These are phyloP conservation scores for Cochlearia excelsa DNA, from an alignment of 345 rosid genomes.

Conservation along the genomic window DNA sequence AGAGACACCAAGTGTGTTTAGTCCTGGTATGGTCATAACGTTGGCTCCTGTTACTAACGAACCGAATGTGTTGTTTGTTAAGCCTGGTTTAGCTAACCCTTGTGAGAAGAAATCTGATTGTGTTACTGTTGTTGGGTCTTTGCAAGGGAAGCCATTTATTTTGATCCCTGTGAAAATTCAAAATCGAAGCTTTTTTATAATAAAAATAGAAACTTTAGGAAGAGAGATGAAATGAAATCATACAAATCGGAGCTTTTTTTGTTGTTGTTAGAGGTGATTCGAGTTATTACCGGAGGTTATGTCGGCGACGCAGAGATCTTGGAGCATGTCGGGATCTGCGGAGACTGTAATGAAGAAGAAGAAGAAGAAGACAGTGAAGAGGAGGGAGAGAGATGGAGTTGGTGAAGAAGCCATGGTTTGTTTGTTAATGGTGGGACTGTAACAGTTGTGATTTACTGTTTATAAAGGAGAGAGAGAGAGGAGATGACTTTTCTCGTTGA, in stretches of 20 bases:
- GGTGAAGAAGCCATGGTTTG: slow-evolving; percentile 27
- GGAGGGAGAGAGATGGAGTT: slow-evolving; percentile 6
- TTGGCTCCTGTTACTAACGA: slow-evolving; percentile 43
- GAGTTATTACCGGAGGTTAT: slow-evolving; percentile 20
- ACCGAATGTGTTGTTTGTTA: slow-evolving; percentile 46
- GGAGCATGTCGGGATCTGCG: slow-evolving; percentile 24
- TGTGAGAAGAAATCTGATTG: slow-evolving; percentile 48
- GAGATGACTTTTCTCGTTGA: slow-evolving; percentile 17
- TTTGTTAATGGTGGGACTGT: slow-evolving; percentile 14
- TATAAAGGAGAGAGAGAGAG: slow-evolving; percentile 25
- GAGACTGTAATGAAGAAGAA: not conserved
- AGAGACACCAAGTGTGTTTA: slow-evolving; percentile 61
- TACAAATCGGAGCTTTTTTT: not conserved
- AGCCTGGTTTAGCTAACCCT: slow-evolving; percentile 44
- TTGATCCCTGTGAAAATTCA: slow-evolving; percentile 35
- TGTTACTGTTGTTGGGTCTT: slow-evolving; percentile 23
- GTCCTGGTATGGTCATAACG: slow-evolving; percentile 56
- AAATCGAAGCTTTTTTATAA: not conserved
- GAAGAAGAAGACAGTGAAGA: not conserved
- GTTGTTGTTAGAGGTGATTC: not conserved
- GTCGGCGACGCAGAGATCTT: slow-evolving; percentile 86
- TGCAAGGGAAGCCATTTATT: slow-evolving; percentile 57
- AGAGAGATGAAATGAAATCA: no score
- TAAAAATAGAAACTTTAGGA: no score
- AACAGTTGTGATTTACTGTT: slow-evolving; percentile 13